Percentiles rank a stretch among this genome's conserved stretches.
Conservation (phyloP, 495 filamentous ascomycete genomes). For the Hypoxylon crocopeplum region DNA sequence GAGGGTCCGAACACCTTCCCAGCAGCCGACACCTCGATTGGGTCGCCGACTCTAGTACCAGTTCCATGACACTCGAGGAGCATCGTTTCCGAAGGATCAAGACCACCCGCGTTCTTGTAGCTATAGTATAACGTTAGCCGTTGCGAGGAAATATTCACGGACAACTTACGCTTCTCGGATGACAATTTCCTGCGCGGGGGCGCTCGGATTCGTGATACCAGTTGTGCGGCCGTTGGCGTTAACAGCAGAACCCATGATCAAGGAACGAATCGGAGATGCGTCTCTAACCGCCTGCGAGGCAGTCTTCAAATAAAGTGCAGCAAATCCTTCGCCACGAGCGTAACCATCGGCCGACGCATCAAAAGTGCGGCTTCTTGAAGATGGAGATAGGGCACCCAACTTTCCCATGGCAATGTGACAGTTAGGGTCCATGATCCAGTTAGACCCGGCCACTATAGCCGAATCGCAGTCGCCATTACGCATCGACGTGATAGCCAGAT, state of each 20-base stretch:
- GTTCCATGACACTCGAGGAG: slow-evolving; percentile 64
- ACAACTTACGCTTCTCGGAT: slow-evolving; percentile 60
- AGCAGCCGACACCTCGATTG: slow-evolving; percentile 44
- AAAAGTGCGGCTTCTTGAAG: slow-evolving; percentile 47
- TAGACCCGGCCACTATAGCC: slow-evolving; percentile 55
- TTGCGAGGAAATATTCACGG: no score
- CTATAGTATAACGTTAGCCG: no score
- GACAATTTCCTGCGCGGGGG: slow-evolving; percentile 53
- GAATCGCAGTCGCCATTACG: slow-evolving; percentile 54
- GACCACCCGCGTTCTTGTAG: slow-evolving; percentile 11
- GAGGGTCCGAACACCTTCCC: not conserved
- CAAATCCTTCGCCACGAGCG: slow-evolving; percentile 64
- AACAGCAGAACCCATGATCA: slow-evolving; percentile 59
- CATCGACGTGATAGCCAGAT: slow-evolving; percentile 58
- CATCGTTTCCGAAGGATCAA: slow-evolving; percentile 47
- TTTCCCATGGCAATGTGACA: slow-evolving; percentile 38
- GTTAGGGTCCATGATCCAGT: slow-evolving; percentile 48
- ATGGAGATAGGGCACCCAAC: slow-evolving; percentile 28
- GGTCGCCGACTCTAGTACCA: slow-evolving; percentile 64
- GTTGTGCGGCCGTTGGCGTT: slow-evolving; percentile 60
- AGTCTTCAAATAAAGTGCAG: slow-evolving; percentile 63
- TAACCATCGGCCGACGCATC: slow-evolving; percentile 68
- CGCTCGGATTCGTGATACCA: slow-evolving; percentile 59
- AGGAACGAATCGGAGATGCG: slow-evolving; percentile 58
- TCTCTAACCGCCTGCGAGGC: no score